Conservation (phyloP, 2,329 filamentous ascomycete species). For the Truncatella angustata region DNA sequence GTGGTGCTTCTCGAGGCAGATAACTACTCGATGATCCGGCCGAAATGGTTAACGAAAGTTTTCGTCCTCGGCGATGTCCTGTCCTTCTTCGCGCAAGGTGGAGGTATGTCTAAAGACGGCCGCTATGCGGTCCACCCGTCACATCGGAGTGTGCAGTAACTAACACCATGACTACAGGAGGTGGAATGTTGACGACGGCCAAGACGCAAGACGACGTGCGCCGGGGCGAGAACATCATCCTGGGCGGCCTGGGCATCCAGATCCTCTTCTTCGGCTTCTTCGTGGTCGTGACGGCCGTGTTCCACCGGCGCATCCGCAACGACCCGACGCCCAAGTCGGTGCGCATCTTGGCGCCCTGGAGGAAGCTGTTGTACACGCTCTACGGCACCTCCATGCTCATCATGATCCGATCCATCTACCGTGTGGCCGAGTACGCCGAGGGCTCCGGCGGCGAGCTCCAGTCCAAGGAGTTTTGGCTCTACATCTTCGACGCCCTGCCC, state of each 20-base stretch:
- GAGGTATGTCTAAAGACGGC: conserved; percentile 32
- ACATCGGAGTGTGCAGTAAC: too few species aligned
- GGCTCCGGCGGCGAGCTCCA: conserved; percentile 43
- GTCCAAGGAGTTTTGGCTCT: conserved; percentile 41
- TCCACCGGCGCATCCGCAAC: conserved; percentile 41
- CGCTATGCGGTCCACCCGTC: too few species aligned
- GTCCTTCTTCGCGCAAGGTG: conserved; percentile 43
- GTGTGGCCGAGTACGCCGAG: conserved; percentile 45
- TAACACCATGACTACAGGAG: too few species aligned
- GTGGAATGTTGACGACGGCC: conserved; percentile 35
- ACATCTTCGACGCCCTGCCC: conserved; percentile 38
- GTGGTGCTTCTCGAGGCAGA: conserved; percentile 36
- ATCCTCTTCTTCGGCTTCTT: conserved; percentile 50
- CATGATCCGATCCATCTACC: conserved; percentile 45
- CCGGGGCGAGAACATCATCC: conserved; percentile 40
- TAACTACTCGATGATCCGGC: conserved; percentile 38
- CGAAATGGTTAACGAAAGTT: conserved; percentile 45
- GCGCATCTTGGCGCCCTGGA: conserved; percentile 17
- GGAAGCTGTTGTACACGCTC: conserved; percentile 11
- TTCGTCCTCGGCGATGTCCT: conserved; percentile 49
- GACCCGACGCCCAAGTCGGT: conserved; percentile 25
- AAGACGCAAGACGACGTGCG: conserved; percentile 23
- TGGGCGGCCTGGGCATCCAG: conserved; percentile 48
- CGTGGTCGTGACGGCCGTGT: conserved; percentile 40
- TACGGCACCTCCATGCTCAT: conserved; percentile 34